phyloP scores from a whole-genome alignment of 495 filamentous ascomycete genomes.

The Podospora didyma region DNA sequence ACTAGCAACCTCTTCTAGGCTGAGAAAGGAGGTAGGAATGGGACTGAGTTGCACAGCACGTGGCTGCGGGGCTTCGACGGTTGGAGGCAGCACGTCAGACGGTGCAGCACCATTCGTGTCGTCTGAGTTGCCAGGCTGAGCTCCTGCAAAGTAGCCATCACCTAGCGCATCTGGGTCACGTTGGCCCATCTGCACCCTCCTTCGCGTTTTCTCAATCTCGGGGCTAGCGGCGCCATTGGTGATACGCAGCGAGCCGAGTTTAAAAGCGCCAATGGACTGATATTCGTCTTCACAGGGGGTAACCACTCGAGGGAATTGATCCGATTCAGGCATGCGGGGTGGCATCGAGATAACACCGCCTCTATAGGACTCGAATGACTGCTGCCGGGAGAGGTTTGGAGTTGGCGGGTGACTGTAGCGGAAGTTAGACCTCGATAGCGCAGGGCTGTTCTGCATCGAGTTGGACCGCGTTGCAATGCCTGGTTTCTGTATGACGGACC shows the following conservation, averaged over 20 bases:
- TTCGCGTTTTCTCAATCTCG: slow-evolving; percentile 25
- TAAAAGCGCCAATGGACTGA: slow-evolving; percentile 54
- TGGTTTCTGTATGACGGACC: slow-evolving; percentile 43
- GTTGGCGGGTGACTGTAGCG: slow-evolving; percentile 37
- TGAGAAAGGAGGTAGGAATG: slow-evolving; percentile 15
- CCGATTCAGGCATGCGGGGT: slow-evolving; percentile 16
- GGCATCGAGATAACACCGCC: slow-evolving; percentile 31
- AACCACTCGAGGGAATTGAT: slow-evolving; percentile 32
- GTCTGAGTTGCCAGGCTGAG: background rate
- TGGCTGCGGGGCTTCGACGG: slow-evolving; percentile 9
- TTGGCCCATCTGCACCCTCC: background rate
- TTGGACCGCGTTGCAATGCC: slow-evolving; percentile 42
- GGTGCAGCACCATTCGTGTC: background rate
- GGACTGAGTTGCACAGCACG: slow-evolving; percentile 13
- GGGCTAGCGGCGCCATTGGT: slow-evolving; percentile 53
- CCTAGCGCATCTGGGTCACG: background rate
- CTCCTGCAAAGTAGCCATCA: slow-evolving; percentile 18
- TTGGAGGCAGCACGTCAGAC: background rate
- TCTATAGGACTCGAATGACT: slow-evolving; percentile 32
- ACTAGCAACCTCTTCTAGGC: slow-evolving; percentile 2
- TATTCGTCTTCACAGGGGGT: slow-evolving; percentile 48
- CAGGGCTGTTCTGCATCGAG: slow-evolving; percentile 12
- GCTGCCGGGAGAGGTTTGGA: slow-evolving; percentile 29
- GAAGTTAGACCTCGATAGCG: slow-evolving; percentile 18
- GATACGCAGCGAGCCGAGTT: slow-evolving; percentile 55